phyloP scores from a whole-genome alignment of 805 yeast genomes.

The Suhomyces tanzawaensis region DNA sequence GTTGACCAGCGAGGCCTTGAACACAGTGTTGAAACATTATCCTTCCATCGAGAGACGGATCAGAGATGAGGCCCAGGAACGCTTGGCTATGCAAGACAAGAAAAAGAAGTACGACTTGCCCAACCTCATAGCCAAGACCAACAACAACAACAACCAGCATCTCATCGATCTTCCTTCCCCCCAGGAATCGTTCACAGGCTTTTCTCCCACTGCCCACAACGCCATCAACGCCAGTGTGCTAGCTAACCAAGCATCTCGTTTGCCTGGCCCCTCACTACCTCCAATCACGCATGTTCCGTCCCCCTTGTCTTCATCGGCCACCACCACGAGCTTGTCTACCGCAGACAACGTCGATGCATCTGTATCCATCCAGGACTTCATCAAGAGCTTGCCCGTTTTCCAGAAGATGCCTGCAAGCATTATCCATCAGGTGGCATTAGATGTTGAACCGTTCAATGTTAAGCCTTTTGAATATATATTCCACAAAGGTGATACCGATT shows the following conservation, averaged over 20 bases:
- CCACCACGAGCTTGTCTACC: constrained; percentile 8
- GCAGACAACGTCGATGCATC: constrained; percentile 48
- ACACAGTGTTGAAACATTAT: constrained; percentile 56
- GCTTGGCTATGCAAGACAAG: constrained; percentile 69
- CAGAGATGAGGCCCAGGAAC: constrained; percentile 76
- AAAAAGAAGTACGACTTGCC: constrained; percentile 45
- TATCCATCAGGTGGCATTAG: constrained; percentile 61
- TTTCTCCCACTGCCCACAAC: constrained; percentile 6
- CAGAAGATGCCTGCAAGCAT: constrained; percentile 54
- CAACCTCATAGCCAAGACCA: constrained; percentile 16
- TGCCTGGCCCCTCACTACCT: constrained; percentile 16
- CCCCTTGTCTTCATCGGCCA: constrained; percentile 20
- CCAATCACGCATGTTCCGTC: constrained; percentile 16
- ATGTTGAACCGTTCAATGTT: constrained; percentile 54
- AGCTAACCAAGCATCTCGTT: constrained; percentile 11
- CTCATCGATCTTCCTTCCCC: background rate
- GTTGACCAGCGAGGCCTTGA: constrained; percentile 60
- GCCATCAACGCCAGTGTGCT: constrained; percentile 12
- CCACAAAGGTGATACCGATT: constrained; percentile 56
- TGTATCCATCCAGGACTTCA: constrained; percentile 55
- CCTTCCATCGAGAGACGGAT: constrained; percentile 67
- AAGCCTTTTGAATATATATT: constrained; percentile 61
- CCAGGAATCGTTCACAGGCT: background rate
- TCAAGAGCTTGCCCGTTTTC: constrained; percentile 59
- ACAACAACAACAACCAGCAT: constrained; percentile 8